phyloP scores from a whole-genome alignment of 768 basidiomycete genomes.

The Pleurotus sapidus region DNA sequence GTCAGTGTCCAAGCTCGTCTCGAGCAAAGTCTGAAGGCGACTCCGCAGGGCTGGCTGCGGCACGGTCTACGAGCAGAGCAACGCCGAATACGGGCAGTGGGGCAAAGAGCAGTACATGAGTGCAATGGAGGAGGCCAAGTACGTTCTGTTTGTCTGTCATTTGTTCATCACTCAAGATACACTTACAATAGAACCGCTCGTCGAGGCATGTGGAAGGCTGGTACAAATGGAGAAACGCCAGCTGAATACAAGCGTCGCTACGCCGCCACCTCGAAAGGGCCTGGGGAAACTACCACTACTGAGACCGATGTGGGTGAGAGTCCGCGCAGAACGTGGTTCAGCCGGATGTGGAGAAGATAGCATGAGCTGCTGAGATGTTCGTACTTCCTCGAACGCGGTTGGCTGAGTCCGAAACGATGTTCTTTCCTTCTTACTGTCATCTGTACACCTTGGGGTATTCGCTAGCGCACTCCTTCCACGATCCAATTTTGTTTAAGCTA shows the following conservation, averaged over 20 bases:
- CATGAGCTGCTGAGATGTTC: background rate
- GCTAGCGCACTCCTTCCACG: too few species aligned
- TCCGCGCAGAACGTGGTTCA: background rate
- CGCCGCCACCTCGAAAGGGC: conserved; percentile 21
- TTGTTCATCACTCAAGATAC: background rate
- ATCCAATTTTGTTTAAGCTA: too few species aligned
- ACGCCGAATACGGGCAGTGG: conserved; percentile 75
- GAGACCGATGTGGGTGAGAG: too few species aligned
- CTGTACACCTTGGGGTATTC: too few species aligned
- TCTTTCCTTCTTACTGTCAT: too few species aligned
- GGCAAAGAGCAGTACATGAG: conserved; percentile 63
- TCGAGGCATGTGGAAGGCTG: conserved; percentile 74
- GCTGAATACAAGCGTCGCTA: conserved; percentile 78
- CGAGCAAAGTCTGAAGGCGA: background rate
- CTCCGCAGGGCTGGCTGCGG: conserved; percentile 51
- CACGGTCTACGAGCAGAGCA: conserved; percentile 68
- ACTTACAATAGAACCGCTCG: conserved; percentile 45
- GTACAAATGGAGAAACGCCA: conserved; percentile 59
- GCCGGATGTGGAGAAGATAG: background rate
- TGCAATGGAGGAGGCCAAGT: conserved; percentile 70
- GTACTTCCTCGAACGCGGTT: too few species aligned
- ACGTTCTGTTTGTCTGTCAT: conserved; percentile 15
- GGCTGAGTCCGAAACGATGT: too few species aligned
- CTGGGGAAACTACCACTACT: conserved; percentile 5
- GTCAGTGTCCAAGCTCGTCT: conserved; percentile 22